A percentile compares a stretch with the other conserved stretches of the same genome.
These are phyloP conservation scores for Geoglossum cookeanum DNA, from an alignment of 2,329 filamentous ascomycete species.

Conservation along the genomic window DNA sequence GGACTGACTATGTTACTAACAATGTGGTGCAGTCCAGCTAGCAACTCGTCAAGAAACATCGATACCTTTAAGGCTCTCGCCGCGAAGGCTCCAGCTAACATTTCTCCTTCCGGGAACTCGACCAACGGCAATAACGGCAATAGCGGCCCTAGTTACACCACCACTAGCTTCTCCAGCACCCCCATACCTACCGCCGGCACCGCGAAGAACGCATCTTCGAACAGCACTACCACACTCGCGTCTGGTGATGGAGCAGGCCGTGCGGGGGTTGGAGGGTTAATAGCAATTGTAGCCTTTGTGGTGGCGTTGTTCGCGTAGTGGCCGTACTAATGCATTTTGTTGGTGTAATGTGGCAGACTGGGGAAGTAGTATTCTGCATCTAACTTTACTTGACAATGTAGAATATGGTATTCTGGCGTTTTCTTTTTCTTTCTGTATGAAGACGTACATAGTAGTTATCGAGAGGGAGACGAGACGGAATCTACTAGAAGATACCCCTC, in stretches of 20 bases:
- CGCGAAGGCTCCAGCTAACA: constrained; percentile 20
- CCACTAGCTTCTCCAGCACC: constrained; percentile 5
- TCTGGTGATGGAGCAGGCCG: not conserved
- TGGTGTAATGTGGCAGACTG: not conserved
- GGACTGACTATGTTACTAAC: constrained; percentile 10
- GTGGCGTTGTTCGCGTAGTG: not conserved
- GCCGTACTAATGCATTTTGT: not conserved
- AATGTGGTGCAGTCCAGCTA: constrained; percentile 11
- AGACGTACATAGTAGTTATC: not conserved
- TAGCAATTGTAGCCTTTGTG: not conserved
- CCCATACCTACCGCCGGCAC: not conserved
- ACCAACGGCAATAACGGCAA: constrained; percentile 9
- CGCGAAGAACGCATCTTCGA: not conserved
- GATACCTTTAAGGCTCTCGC: constrained; percentile 19
- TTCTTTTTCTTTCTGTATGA: not conserved
- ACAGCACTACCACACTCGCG: not conserved
- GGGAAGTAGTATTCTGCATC: not conserved
- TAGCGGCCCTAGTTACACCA: constrained; percentile 5
- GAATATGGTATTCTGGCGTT: not conserved
- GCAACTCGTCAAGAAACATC: constrained; percentile 19
- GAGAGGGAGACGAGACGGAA: not conserved
- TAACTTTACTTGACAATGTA: not conserved
- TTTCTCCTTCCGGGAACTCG: constrained; percentile 20
- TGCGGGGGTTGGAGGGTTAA: not conserved
- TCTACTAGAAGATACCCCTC: not conserved